Conservation (phyloP, 768 basidiomycete genomes). For the Leccinum rimulosum region DNA sequence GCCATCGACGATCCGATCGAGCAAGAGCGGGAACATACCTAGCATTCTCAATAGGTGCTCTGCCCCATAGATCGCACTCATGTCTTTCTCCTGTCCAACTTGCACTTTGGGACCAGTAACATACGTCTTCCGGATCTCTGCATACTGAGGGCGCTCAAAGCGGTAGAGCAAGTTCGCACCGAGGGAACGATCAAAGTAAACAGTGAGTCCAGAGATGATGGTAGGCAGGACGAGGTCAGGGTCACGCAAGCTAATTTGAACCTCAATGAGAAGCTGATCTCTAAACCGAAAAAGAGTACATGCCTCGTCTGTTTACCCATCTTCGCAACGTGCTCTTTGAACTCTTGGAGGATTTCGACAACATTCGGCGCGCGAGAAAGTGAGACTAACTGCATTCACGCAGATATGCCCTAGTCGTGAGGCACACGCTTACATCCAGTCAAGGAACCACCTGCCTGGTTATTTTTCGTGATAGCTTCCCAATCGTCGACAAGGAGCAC, state of each 20-base stretch:
- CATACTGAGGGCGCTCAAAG: constrained; percentile 93
- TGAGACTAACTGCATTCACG: constrained; percentile 64
- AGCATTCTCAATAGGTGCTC: constrained; percentile 92
- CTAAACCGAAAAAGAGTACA: constrained; percentile 15
- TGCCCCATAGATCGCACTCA: constrained; percentile 90
- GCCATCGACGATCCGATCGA: not conserved
- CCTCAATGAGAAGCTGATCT: not conserved
- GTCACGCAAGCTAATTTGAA: constrained; percentile 55
- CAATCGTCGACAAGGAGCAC: constrained; percentile 92
- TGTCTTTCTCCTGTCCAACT: constrained; percentile 71
- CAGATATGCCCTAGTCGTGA: not conserved
- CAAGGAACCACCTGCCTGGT: constrained; percentile 53
- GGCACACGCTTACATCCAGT: not conserved
- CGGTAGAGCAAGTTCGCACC: constrained; percentile 91
- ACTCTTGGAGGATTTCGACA: constrained; percentile 71
- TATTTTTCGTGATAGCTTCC: constrained; percentile 95
- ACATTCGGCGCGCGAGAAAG: constrained; percentile 83
- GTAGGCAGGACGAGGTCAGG: constrained; percentile 72
- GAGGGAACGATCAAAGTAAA: constrained; percentile 92
- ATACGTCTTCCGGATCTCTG: constrained; percentile 68
- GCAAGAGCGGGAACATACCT: constrained; percentile 50
- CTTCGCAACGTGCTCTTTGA: constrained; percentile 58
- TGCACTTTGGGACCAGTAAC: constrained; percentile 71
- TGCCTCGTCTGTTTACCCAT: constrained; percentile 48
- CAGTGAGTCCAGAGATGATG: constrained; percentile 77